Evolutionary conservation across 139 green algal species (phyloP).

Genomic region (Chlorella sp.): DNA sequence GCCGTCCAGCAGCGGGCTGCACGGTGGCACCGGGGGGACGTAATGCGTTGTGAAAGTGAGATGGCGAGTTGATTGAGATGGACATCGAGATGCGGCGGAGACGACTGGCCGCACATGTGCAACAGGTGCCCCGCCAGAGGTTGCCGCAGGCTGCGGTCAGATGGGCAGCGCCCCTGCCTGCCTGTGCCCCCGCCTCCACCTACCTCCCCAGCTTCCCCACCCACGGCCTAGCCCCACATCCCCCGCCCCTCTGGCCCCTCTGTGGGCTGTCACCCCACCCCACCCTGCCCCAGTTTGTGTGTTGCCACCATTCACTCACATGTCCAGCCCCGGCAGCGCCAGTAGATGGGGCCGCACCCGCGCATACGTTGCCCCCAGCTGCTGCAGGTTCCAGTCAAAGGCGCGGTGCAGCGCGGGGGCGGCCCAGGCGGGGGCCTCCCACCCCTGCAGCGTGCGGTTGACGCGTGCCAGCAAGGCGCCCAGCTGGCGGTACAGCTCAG

Average conservation of each 20-base stretch:
- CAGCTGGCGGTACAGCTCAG: conserved; percentile 13
- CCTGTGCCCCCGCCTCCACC: too few species aligned
- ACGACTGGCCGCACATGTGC: too few species aligned
- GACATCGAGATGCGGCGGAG: not conserved
- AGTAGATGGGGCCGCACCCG: not conserved
- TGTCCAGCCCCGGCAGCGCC: not conserved
- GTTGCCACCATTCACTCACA: conserved; percentile 18
- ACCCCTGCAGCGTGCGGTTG: not conserved
- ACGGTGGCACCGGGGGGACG: not conserved
- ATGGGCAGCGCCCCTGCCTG: too few species aligned
- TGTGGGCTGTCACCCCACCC: not conserved
- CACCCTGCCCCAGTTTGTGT: too few species aligned
- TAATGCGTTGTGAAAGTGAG: not conserved
- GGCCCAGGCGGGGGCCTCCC: not conserved
- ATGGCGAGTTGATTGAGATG: not conserved
- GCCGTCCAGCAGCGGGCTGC: conserved; percentile 7
- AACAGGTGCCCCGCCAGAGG: too few species aligned
- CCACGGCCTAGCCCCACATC: not conserved
- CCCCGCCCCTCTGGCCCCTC: too few species aligned
- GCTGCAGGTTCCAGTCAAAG: not conserved
- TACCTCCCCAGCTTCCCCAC: too few species aligned
- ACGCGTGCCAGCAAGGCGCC: not conserved
- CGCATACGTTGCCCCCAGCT: not conserved
- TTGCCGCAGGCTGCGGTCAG: too few species aligned
- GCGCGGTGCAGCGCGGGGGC: not conserved